A percentile compares a stretch with the other conserved stretches of the same genome.
Conservation (phyloP, 192 early-diverging fungal species). For the Rhizophagus prolifer region DNA sequence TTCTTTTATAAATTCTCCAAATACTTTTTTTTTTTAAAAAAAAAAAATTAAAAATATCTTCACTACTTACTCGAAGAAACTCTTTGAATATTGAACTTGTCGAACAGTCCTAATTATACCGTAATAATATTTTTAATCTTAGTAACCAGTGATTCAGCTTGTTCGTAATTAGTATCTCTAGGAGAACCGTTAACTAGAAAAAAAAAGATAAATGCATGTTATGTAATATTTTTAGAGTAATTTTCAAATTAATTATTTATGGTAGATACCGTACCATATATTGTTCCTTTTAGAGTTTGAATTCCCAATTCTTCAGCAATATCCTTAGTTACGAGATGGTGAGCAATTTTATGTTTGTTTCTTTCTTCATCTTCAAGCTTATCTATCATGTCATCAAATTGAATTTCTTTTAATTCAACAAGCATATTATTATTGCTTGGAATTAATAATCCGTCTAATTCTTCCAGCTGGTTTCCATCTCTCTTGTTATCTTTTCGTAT, state of each 20-base stretch:
- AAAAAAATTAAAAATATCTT: not conserved
- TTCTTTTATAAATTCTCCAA: too few species aligned
- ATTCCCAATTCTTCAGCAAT: not conserved
- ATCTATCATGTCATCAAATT: not conserved
- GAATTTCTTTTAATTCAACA: not conserved
- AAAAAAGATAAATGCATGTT: not conserved
- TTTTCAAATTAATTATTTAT: not conserved
- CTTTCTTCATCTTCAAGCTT: not conserved
- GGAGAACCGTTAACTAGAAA: not conserved
- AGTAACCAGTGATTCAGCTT: not conserved
- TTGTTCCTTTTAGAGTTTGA: not conserved
- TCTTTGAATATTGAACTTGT: not conserved
- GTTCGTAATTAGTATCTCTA: not conserved
- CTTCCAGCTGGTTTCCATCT: not conserved
- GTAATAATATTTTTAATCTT: not conserved
- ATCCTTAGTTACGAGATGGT: not conserved
- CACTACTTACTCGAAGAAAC: not conserved
- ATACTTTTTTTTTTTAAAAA: too few species aligned
- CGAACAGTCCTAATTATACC: not conserved
- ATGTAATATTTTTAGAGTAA: not conserved
- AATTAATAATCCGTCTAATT: not conserved
- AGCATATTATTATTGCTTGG: not conserved
- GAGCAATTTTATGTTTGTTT: not conserved
- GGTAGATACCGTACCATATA: not conserved
- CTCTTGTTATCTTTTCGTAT: not conserved